Evolutionary conservation across 2,329 filamentous ascomycete species (phyloP).

Genomic region (Colletotrichum sp.): DNA sequence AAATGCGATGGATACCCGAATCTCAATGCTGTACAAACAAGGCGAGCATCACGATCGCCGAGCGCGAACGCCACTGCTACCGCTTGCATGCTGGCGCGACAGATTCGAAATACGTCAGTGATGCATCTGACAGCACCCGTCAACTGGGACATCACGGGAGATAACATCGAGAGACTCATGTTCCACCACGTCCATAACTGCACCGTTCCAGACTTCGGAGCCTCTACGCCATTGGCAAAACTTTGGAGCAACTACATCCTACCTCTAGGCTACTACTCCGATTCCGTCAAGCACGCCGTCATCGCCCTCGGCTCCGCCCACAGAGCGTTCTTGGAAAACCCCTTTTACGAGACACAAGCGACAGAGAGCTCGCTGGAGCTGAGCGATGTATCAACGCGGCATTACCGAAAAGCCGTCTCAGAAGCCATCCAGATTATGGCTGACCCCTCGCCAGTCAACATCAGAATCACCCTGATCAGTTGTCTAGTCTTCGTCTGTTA

Average conservation of each 20-base stretch:
- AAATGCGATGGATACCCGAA: slow-evolving; percentile 22
- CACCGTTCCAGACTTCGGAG: slow-evolving; percentile 9
- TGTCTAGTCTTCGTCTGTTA: slow-evolving; percentile 11
- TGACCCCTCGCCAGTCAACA: slow-evolving; percentile 6
- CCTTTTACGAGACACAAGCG: neutral
- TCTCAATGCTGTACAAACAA: neutral
- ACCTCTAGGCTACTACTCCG: slow-evolving; percentile 7
- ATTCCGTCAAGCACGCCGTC: slow-evolving; percentile 11
- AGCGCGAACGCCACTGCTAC: neutral
- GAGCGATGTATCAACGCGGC: neutral
- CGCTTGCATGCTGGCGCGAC: neutral
- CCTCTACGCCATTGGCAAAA: neutral
- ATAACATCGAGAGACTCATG: neutral
- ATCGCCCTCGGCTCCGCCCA: slow-evolving; percentile 9
- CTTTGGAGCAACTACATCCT: slow-evolving; percentile 16
- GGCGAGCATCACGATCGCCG: neutral
- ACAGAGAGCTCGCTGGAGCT: neutral
- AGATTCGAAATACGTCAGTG: neutral
- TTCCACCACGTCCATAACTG: slow-evolving; percentile 14
- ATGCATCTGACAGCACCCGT: slow-evolving; percentile 2
- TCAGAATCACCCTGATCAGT: slow-evolving; percentile 5
- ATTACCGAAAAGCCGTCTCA: slow-evolving; percentile 5
- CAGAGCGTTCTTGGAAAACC: neutral
- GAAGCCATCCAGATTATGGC: slow-evolving; percentile 13
- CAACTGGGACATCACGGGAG: neutral